phyloP scores from a whole-genome alignment of 176 grass and related monocot species.

The Metroxylon sagu region DNA sequence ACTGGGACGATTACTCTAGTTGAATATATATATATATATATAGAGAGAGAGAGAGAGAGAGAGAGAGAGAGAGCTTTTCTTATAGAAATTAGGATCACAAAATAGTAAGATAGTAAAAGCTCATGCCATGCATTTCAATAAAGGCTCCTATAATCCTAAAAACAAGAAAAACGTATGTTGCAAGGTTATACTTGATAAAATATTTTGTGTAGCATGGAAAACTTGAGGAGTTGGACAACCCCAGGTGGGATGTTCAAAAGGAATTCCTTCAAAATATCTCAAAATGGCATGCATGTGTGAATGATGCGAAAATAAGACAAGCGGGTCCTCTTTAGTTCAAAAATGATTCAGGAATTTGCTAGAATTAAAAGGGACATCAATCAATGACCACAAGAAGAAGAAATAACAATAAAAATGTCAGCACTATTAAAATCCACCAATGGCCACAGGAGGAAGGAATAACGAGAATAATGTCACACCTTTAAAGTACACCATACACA shows the following conservation, averaged over 20 bases:
- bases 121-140: neutral
- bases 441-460: conserved; percentile 2
- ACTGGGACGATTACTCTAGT: conserved; percentile 23
- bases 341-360: neutral
- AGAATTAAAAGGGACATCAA: conserved; percentile 15
- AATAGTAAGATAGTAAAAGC: no score
- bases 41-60: no score
- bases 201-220: neutral
- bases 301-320: no score
- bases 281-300: neutral
- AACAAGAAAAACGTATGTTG: conserved; percentile 18
- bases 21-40: neutral
- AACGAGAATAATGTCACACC: conserved; percentile 30
- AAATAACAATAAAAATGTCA: conserved; percentile 7
- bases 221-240: conserved; percentile 4
- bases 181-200: conserved; percentile 16
- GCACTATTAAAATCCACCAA: no score
- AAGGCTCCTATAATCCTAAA: conserved; percentile 20
- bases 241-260: no score
- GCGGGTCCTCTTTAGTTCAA: no score
- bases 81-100: no score
- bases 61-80: no score
- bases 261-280: neutral
- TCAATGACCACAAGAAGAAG: conserved; percentile 26
- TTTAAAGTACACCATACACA: conserved; percentile 11